Base-by-base conservation (phyloP, 2,329 filamentous ascomycete genomes). In the Colletotrichum sojae region DNA sequence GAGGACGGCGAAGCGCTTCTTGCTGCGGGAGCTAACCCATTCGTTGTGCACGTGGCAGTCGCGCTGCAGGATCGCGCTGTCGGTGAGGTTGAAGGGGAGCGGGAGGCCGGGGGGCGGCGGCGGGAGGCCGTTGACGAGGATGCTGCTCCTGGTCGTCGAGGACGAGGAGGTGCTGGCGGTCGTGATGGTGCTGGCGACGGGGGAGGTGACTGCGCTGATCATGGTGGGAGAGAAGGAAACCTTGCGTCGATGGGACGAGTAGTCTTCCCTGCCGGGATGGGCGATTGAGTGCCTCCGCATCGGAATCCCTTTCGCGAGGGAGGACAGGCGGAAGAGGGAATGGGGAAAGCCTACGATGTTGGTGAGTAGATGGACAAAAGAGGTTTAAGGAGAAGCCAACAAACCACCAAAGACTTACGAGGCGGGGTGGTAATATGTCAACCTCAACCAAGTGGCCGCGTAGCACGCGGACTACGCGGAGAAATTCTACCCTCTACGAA, bases 31-130 rank as follows among this genome's bases (percentile, higher is more conserved):
- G 13, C 78, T 64, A 1, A 84, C 78, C 80, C 83, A 85, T 73
- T 83, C 71, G 59, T 85, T 83, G 63, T 87, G 79, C 63, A 89
- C 78, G 61, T 84, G 84, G 56, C 83, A 87, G 69, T 87, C 83
- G 49, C 82, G 82, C 40, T 84, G 81, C 16, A 85, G 79, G 15
- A 89, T 81, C 27, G 78, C 80, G 2, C 81, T 79, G 74, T 89
- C 82, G 20, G 80, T 76, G 40, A 89, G 80, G 73, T 84, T 70
- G 39, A 83, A 81, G 15, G 83, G 82, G 9, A 81, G 72, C n/a
- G 56, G 67, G 6, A 53, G 39, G 8, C 39, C 43, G 16, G 51
- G 62, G 15, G 62, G 61, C 4, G 39, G 43, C 15, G 45, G 67
- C 16, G 62, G 63, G 1, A 49, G 43, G 49, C 66, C 62, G 18